A percentile compares a stretch with the other conserved stretches of the same genome.
These are phyloP conservation scores for Arabidopsis hybrid DNA, from an alignment of 441 rosid genomes.

Conservation along the genomic window DNA sequence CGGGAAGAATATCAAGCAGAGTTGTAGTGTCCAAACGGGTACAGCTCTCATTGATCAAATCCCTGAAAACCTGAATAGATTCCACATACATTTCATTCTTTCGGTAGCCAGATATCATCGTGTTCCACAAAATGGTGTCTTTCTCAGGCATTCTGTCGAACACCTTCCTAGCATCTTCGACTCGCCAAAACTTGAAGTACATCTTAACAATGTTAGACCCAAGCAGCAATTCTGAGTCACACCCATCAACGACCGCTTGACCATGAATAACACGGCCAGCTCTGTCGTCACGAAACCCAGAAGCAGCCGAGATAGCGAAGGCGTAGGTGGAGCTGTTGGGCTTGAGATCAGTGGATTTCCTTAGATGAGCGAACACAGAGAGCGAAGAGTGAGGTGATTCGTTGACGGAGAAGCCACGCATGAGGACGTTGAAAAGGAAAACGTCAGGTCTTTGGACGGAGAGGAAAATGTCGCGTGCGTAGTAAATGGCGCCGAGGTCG, in stretches of 20 bases:
- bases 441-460: constrained; percentile 65
- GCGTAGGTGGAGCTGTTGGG: constrained; percentile 71
- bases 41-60: constrained; percentile 52
- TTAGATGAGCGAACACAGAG: constrained; percentile 53
- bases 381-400: constrained; percentile 55
- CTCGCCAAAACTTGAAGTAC: constrained; percentile 56
- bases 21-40: constrained; percentile 56
- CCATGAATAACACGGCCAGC: constrained; percentile 58
- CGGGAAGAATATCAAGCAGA: constrained; percentile 66
- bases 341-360: constrained; percentile 48
- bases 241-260: constrained; percentile 62
- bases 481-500: constrained; percentile 55
- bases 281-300: constrained; percentile 45
- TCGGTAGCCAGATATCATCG: constrained; percentile 68
- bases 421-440: constrained; percentile 75
- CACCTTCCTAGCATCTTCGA: constrained; percentile 57
- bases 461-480: constrained; percentile 62
- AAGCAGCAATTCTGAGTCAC: constrained; percentile 58
- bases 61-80: constrained; percentile 54
- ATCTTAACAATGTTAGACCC: constrained; percentile 67
- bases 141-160: constrained; percentile 64
- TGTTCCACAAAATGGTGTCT: constrained; percentile 75
- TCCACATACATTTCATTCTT: constrained; percentile 58
- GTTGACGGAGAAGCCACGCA: constrained; percentile 60
- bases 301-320: constrained; percentile 61